Evolutionary conservation across 345 rosid genomes (phyloP), one percentile per base, ranked within the genome.

Genomic region (Nephelium lappaceum): DNA sequence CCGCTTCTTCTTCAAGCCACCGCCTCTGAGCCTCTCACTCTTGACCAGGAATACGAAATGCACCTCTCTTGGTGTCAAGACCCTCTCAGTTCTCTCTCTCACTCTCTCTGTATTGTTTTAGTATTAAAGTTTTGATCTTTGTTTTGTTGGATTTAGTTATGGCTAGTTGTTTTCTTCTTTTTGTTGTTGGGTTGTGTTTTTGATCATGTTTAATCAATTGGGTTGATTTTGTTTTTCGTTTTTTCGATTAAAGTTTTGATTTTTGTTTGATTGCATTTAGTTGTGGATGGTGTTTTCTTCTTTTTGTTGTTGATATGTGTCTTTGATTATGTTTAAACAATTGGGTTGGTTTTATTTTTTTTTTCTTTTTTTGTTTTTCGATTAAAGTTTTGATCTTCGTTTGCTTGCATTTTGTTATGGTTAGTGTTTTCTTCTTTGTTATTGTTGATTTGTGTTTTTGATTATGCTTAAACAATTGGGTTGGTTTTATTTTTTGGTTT

Each of bases 41-140:
- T 93, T 2, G 88, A 93, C 24, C 89, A 94, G 71, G 98, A 94
- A 85, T 93, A 85, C 81, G 81, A 86, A 80, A 90, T 93, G 97
- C 97, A 94, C 83, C 86, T 86, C 67, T 91, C 98, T 3, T 96
- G 97, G 99, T 86, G 89, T 79, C 94, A 86, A 83, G 97, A 94
- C 86, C 97, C 98, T 55, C 92, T 83, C 86, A 94, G 99, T 93
- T 75, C 53, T 75, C 69, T 62, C 19, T 11, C 43, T 67, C 42
- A 15, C 4, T 23, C 14, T 23, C 4, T 23, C 14, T 23, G 19
- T 58, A 18, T 23, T 61, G 57, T 4, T 51, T 65, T 76, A 31
- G 36, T 31, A 31, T 31, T 45, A 6, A 12, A 63, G 2, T 5
- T 58, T 16, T 19, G 39, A 14, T 14, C 60, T 21, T 43, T 43